Conservation (phyloP, 2,329 filamentous ascomycete species). For the Microcyclospora tardicrescens region DNA sequence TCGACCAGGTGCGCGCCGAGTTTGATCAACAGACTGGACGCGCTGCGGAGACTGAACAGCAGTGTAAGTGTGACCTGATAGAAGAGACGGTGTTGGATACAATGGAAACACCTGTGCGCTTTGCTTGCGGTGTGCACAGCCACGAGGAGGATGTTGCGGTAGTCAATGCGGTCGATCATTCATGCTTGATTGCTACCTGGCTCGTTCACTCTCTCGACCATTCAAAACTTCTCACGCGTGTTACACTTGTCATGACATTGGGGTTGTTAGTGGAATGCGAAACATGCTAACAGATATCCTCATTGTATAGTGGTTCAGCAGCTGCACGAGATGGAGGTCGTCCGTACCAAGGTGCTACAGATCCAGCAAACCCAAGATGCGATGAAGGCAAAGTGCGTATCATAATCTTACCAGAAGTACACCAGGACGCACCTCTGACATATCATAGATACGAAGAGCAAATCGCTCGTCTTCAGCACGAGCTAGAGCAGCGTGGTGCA, state of each 20-base stretch:
- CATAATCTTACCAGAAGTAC: neutral
- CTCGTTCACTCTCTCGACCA: conserved; percentile 6
- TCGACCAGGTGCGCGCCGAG: conserved; percentile 81
- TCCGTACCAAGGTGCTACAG: conserved; percentile 82
- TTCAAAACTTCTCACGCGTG: too few species aligned
- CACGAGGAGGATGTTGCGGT: neutral
- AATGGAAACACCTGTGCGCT: too few species aligned
- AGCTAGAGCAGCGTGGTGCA: conserved; percentile 63
- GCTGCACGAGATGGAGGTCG: conserved; percentile 88
- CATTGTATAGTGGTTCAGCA: conserved; percentile 66
- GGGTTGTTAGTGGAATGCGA: too few species aligned
- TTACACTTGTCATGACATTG: too few species aligned
- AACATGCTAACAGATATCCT: too few species aligned
- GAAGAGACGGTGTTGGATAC: too few species aligned
- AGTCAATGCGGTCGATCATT: neutral
- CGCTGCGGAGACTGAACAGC: conserved; percentile 79
- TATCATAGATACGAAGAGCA: conserved; percentile 77
- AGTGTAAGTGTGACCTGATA: conserved; percentile 52
- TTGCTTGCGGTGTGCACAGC: neutral
- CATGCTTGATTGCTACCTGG: conserved; percentile 4
- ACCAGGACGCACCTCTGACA: conserved; percentile 13
- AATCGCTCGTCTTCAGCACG: conserved; percentile 69
- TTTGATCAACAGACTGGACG: conserved; percentile 67
- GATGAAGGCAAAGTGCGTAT: conserved; percentile 77
- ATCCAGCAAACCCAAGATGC: conserved; percentile 81